Percentiles rank a stretch among this genome's conserved stretches.
Conservation (phyloP, 2,329 filamentous ascomycete species). For the Neofusicoccum ribis region DNA sequence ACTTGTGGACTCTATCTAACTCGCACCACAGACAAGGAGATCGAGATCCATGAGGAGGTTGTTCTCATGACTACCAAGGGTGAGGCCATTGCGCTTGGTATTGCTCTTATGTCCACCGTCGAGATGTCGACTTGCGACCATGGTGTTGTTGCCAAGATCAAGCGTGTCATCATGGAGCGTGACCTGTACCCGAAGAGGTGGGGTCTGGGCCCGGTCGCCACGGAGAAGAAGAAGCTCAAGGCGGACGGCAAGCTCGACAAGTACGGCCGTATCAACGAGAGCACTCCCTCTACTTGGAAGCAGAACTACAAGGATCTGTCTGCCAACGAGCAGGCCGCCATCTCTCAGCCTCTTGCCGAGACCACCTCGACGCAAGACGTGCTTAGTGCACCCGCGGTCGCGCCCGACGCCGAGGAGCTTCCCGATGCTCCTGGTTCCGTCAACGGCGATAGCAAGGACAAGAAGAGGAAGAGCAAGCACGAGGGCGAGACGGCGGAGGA, state of each 20-base stretch:
- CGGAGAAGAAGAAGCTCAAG: conserved; percentile 99
- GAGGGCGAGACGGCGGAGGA: conserved; percentile 49
- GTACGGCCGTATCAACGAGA: conserved; percentile 88
- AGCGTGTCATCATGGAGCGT: conserved; percentile 99
- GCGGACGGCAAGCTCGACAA: conserved; percentile 97
- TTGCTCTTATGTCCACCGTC: conserved; percentile 96
- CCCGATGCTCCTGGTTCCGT: conserved; percentile 29
- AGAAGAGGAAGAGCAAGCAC: conserved; percentile 51
- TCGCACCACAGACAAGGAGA: conserved; percentile 67
- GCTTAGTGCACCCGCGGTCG: conserved; percentile 36
- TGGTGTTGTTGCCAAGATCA: conserved; percentile 97
- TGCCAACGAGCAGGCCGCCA: conserved; percentile 27
- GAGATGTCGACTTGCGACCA: conserved; percentile 97
- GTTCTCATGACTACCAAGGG: conserved; percentile 99
- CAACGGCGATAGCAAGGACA: conserved; percentile 31
- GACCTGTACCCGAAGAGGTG: conserved; percentile 95
- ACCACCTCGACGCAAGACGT: conserved; percentile 38
- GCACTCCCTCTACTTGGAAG: conserved; percentile 91
- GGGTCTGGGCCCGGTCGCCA: conserved; percentile 89
- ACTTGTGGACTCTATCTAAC: not conserved
- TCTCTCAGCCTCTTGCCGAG: conserved; percentile 29
- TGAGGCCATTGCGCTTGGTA: conserved; percentile 93
- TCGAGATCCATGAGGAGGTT: conserved; percentile 94
- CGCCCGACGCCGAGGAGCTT: conserved; percentile 28
- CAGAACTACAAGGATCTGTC: conserved; percentile 82